Base-by-base conservation (phyloP, 2,329 filamentous ascomycete genomes). In the Shiraia sp. region DNA sequence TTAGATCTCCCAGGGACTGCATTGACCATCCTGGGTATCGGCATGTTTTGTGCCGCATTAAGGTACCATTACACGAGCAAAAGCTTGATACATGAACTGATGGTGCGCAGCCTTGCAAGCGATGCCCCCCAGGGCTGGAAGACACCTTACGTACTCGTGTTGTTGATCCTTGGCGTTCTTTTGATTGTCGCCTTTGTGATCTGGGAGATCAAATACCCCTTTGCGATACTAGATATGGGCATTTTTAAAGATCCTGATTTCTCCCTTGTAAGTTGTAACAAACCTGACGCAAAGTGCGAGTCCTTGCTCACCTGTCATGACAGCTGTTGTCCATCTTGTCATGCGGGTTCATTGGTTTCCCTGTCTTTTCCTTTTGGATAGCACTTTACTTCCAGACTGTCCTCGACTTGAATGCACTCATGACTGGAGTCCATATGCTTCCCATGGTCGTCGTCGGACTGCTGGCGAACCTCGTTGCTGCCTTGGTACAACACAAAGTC, bases 381-480 rank as follows among this genome's bases (percentile, higher is more conserved):
- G 75, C 83, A 0, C 76, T 86, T 6, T 86, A 81, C 63, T 79
- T 88, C 70, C 83, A 88, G 62, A 69, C 80, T 25, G 65, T 84
- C 13, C 67, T 66, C 40, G 57, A 65, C 12, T 72, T 79, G 42
- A 75, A 75, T 1, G 75, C 85, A 0, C 70, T 88, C 2, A 72
- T 72, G 44, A 80, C 84, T 2, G 83, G 83, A 0, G 75, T 85
- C 3, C 79, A 81, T 43, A 69, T 88, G 32, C 74, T 88, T 2
- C 85, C 85, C 0, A 83, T 85, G 74, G 81, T 80, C 1, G 72
- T 87, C 32, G 76, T 77, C 14, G 84, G 84, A 0, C 69, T 88
- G 2, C 42, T 80, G 1, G 83, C 83, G 62, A 88, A 87, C 52
- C 47, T 85, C 24, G 63, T 87, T 31, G 83, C 81, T 1, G 83